Base-by-base conservation (phyloP, 2,329 filamentous ascomycete genomes). In the Botrytis pseudocinerea region DNA sequence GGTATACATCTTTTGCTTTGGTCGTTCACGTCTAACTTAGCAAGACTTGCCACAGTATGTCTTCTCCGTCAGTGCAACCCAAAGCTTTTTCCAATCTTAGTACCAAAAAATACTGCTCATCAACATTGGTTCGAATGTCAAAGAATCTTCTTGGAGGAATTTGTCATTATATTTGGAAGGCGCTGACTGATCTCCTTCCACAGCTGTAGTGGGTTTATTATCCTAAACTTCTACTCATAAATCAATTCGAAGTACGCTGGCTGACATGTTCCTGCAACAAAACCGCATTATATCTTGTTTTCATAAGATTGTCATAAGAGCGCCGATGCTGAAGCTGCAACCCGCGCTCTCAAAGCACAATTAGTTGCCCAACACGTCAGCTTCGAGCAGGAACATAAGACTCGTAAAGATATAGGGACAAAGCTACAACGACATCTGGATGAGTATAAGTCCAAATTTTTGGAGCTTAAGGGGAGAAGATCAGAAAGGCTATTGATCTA, bases 161-260 rank as follows among this genome's bases (percentile, higher is more conserved):
- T 32, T 10, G 7, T 7, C 18, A 46, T 32, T 14, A 22, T 14
- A 16, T 48, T 16, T 48, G 28, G 28, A 9, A 48, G 3, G 1
- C 3, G 20, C 10, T 48, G 2, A 16, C 4, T 28, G 14, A 6
- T 16, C 4, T 7, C 35, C 46, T 25, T 65, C 10, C 3, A 22
- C 35, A 48, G 2, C 1, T 38, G 25, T 1, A 16, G 28, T 48
- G 8, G 16, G 28, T 12, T n/a, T 12, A 1, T 8, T 16, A 25
- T 22, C 3, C 7, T 2, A 14, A 6, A 38, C 18, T 22, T 18
- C 16, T 16, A 9, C 61, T 2, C 8, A 28, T 42, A 28, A 2
- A 5, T 9, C 20, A 22, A n/a, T 25, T 8, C 4, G 0, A 16
- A 16, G 7, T 18, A 35, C 5, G 1, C n/a, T 32, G 1, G n/a